phyloP scores from a whole-genome alignment of 257 asterid species.

The Handroanthus guayacan region DNA sequence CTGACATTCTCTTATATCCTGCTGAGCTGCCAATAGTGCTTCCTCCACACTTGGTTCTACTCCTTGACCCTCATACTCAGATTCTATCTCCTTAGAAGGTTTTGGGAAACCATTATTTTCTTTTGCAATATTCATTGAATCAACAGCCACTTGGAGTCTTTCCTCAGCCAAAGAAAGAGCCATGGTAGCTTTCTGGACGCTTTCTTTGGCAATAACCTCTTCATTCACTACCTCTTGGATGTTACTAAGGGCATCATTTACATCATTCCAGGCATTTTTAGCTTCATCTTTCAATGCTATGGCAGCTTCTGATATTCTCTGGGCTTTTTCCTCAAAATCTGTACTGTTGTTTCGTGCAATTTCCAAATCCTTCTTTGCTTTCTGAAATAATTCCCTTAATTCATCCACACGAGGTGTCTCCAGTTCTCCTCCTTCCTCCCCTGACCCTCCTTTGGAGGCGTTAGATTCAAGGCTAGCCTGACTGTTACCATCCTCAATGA shows the following conservation, averaged over 20 bases:
- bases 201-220: conserved; percentile 67
- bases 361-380: conserved; percentile 67
- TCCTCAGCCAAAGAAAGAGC: conserved; percentile 77
- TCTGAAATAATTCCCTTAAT: conserved; percentile 63
- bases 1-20: conserved; percentile 55
- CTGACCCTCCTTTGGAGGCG: conserved; percentile 46
- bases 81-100: conserved; percentile 34
- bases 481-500: conserved; percentile 40
- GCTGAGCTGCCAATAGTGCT: conserved; percentile 58
- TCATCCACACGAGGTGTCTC: conserved; percentile 60
- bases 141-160: conserved; percentile 61
- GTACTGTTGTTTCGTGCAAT: conserved; percentile 60
- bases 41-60: conserved; percentile 48
- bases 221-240: conserved; percentile 60
- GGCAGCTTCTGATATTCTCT: conserved; percentile 75
- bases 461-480: conserved; percentile 45
- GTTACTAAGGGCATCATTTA: conserved; percentile 44
- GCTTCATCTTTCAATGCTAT: conserved; percentile 76
- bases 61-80: conserved; percentile 35
- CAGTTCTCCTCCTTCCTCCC: conserved; percentile 41
- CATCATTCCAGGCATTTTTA: conserved; percentile 55
- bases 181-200: conserved; percentile 55
- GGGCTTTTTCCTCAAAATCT: conserved; percentile 73
- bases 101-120: conserved; percentile 37
- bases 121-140: conserved; percentile 44